Evolutionary conservation across 2,329 filamentous ascomycete genomes (phyloP).

Genomic region (Neurospora crassa): DNA sequence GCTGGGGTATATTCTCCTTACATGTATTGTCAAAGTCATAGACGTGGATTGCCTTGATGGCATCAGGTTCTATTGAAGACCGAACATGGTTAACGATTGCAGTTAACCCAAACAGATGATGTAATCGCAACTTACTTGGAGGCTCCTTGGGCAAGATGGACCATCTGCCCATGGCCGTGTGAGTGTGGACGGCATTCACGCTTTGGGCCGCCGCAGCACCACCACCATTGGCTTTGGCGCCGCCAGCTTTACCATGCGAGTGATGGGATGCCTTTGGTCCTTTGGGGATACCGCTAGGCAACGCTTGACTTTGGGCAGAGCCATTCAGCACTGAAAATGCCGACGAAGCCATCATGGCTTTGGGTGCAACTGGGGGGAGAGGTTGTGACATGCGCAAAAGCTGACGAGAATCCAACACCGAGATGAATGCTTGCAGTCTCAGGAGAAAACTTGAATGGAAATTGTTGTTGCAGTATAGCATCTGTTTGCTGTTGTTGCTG

Average conservation of each 20-base stretch:
- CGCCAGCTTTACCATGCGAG: not conserved
- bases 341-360: slow-evolving; percentile 3
- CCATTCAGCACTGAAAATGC: slow-evolving; percentile 15
- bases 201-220: not conserved
- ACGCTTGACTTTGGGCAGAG: slow-evolving; percentile 11
- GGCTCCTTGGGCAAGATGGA: slow-evolving; percentile 66
- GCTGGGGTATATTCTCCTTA: slow-evolving; percentile 32
- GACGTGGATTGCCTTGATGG: slow-evolving; percentile 74
- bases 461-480: not conserved
- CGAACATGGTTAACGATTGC: slow-evolving; percentile 10
- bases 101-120: not conserved
- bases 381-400: not conserved
- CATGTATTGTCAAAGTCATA: slow-evolving; percentile 98
- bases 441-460: not conserved
- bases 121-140: slow-evolving; percentile 41
- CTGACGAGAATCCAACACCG: not conserved
- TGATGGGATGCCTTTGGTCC: not conserved
- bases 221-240: not conserved
- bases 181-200: slow-evolving; percentile 34
- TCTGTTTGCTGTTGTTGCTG: not conserved
- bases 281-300: not conserved
- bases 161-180: slow-evolving; percentile 75
- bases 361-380: not conserved
- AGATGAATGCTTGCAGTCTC: not conserved
- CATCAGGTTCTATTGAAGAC: slow-evolving; percentile 41